Percentiles rank a stretch among this genome's conserved stretches.
Evolutionary conservation across 768 basidiomycete species (phyloP).

Genomic region (Piloderma croceum): DNA sequence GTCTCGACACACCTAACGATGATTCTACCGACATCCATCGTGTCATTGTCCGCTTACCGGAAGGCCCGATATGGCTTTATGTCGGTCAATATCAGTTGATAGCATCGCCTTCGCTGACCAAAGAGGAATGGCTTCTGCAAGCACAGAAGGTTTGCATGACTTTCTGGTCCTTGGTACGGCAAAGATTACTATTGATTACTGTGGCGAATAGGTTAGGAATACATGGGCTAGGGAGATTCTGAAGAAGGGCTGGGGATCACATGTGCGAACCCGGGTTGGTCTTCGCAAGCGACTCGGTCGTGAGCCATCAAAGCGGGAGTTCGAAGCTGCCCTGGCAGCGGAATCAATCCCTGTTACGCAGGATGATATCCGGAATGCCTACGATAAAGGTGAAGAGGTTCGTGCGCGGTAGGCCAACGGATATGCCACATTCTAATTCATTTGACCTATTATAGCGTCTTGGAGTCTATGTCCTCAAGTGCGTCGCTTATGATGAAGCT

Average conservation of each 20-base stretch:
- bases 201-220: conserved; percentile 22
- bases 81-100: conserved; percentile 23
- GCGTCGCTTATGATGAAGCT: conserved; percentile 33
- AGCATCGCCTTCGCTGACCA: conserved; percentile 12
- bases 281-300: conserved; percentile 21
- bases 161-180: no score
- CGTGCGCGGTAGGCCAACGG: background rate
- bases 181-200: no score
- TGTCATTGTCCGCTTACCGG: no score
- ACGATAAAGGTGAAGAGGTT: conserved; percentile 29
- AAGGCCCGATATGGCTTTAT: conserved; percentile 28
- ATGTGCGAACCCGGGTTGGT: conserved; percentile 21
- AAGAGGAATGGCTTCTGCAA: conserved; percentile 24
- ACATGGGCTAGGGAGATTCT: conserved; percentile 27
- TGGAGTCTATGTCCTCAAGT: conserved; percentile 35
- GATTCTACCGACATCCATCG: no score
- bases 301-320: conserved; percentile 22
- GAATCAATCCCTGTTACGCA: conserved; percentile 13
- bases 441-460: conserved; percentile 21
- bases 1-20: no score
- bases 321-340: conserved; percentile 6
- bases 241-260: conserved; percentile 23
- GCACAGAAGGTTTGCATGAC: no score
- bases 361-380: conserved; percentile 24
- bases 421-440: background rate